Conservation (phyloP, 441 rosid genomes). For the Brassica balearica region DNA sequence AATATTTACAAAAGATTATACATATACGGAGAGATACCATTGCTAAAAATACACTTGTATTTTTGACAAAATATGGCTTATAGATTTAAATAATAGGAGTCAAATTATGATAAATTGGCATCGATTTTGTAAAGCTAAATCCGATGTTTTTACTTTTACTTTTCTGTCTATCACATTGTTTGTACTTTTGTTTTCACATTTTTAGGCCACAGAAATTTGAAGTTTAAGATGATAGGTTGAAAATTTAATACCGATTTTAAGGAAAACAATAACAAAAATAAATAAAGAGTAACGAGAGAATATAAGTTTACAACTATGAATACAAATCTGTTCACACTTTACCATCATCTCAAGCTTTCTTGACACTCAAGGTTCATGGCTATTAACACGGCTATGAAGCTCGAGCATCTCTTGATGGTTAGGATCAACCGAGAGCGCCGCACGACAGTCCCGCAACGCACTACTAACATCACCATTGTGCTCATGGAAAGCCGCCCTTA, state of each 20-base stretch:
- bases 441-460: conserved; percentile 90
- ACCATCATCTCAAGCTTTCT: conserved; percentile 31
- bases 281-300: conserved; percentile 23
- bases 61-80: no score
- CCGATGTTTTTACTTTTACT: no score
- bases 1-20: no score
- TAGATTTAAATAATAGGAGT: no score
- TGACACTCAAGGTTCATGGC: conserved; percentile 76
- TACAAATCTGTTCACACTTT: conserved; percentile 44
- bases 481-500: conserved; percentile 95
- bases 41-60: no score
- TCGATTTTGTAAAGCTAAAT: no score
- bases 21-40: no score
- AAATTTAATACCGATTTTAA: background rate
- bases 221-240: background rate
- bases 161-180: no score
- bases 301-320: conserved; percentile 32
- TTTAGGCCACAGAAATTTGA: background rate
- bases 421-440: conserved; percentile 94
- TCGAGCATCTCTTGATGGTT: conserved; percentile 92
- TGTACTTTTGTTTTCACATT: background rate
- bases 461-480: conserved; percentile 73
- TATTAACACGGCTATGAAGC: conserved; percentile 88
- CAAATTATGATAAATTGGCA: no score
- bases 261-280: conserved; percentile 12